These are phyloP conservation scores for Eremothecium gossypii DNA, from an alignment of 1,139 yeast genomes.

Conservation along the genomic window DNA sequence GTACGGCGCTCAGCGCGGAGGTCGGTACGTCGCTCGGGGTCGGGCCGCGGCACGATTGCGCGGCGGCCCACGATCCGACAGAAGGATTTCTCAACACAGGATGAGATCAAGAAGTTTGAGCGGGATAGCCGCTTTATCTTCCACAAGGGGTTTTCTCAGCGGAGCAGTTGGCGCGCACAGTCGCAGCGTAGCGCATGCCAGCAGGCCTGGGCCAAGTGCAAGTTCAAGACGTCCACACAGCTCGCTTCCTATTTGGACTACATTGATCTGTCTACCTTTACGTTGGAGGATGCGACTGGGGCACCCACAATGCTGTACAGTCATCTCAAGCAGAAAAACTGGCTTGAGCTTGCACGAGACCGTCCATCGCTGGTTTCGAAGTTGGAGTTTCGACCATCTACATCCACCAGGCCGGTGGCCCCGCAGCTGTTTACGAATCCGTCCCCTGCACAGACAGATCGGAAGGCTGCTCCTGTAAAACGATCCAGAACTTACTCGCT, in stretches of 20 bases:
- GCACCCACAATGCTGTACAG: not conserved
- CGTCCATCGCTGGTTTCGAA: constrained; percentile 4
- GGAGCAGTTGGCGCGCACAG: not conserved
- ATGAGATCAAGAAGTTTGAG: constrained; percentile 14
- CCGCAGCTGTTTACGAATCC: no score
- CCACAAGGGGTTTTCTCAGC: constrained; percentile 22
- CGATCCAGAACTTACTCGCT: not conserved
- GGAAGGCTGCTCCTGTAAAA: not conserved
- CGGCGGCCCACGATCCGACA: constrained; percentile 13
- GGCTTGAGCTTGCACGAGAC: constrained; percentile 4
- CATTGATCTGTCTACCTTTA: constrained; percentile 4
- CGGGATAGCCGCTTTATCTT: constrained; percentile 17
- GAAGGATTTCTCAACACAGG: constrained; percentile 19
- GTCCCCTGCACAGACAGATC: not conserved
- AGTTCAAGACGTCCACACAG: constrained; percentile 6
- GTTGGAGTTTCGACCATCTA: no score
- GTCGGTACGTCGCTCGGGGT: not conserved
- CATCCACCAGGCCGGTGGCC: no score
- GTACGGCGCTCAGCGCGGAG: not conserved
- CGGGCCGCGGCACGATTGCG: not conserved
- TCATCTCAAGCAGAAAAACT: constrained; percentile 3
- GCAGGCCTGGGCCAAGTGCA: not conserved
- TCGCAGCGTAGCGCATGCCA: no score
- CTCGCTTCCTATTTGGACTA: constrained; percentile 8
- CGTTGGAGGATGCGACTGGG: constrained; percentile 4